Evolutionary conservation across 768 basidiomycete genomes (phyloP).

Genomic region (Phylloporus sp.): DNA sequence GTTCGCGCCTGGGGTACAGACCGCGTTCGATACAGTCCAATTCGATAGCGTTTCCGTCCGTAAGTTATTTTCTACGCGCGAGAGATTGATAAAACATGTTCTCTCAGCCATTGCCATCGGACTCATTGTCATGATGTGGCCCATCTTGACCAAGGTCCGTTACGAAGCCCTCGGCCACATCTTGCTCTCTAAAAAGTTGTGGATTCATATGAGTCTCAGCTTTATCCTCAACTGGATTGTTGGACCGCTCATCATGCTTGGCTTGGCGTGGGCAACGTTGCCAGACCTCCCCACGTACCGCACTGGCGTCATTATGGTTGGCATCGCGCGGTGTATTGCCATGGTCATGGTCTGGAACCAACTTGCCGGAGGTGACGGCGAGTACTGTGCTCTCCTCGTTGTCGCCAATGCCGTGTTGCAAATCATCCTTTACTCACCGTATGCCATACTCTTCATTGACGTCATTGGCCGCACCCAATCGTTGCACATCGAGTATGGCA

Average conservation of each 20-base stretch:
- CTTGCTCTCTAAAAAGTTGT: slow-evolving; percentile 49
- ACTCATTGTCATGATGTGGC: slow-evolving; percentile 88
- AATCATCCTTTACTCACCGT: slow-evolving; percentile 66
- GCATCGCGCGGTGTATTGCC: slow-evolving; percentile 40
- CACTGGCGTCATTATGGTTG: slow-evolving; percentile 79
- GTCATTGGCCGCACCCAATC: slow-evolving; percentile 49
- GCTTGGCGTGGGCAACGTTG: slow-evolving; percentile 77
- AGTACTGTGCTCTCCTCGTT: slow-evolving; percentile 79
- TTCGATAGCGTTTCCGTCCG: slow-evolving; percentile 75
- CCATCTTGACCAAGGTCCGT: slow-evolving; percentile 69
- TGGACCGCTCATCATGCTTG: slow-evolving; percentile 83
- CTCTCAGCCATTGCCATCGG: slow-evolving; percentile 71
- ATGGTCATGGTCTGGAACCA: slow-evolving; percentile 85
- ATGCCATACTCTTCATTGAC: slow-evolving; percentile 70
- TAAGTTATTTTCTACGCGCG: slow-evolving; percentile 36
- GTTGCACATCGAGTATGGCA: slow-evolving; percentile 48
- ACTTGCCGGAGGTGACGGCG: slow-evolving; percentile 61
- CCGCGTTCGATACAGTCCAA: slow-evolving; percentile 57
- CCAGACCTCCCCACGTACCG: slow-evolving; percentile 75
- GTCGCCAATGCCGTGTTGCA: slow-evolving; percentile 78
- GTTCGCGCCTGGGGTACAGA: slow-evolving; percentile 55
- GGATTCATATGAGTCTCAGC: slow-evolving; percentile 67
- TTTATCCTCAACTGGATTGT: slow-evolving; percentile 76
- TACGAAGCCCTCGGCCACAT: slow-evolving; percentile 66
- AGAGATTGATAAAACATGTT: not conserved